phyloP scores from a whole-genome alignment of 345 rosid species.

The Xanthoceras sorbifolium region DNA sequence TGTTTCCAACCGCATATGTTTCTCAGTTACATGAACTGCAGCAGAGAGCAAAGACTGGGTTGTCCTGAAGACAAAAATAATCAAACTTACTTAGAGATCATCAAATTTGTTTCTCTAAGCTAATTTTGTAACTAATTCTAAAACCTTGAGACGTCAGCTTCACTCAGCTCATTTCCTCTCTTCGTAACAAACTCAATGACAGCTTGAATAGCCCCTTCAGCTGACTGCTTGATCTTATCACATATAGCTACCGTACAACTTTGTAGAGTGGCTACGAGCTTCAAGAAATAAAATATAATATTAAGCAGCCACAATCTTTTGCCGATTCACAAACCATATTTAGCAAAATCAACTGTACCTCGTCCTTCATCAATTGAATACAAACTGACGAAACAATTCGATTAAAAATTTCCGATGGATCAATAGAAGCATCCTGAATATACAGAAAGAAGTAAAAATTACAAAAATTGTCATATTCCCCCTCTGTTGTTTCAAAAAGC shows the following conservation, averaged over 20 bases:
- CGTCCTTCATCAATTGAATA: constrained; percentile 67
- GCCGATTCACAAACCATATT: constrained; percentile 19
- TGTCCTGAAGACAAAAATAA: constrained; percentile 55
- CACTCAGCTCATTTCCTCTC: constrained; percentile 80
- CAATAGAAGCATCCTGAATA: constrained; percentile 95
- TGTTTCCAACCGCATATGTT: constrained; percentile 83
- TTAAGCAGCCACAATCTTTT: constrained; percentile 7
- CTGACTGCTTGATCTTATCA: constrained; percentile 83
- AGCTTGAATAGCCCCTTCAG: constrained; percentile 96
- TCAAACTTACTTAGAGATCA: constrained; percentile 2
- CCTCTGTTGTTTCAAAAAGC: constrained; percentile 10
- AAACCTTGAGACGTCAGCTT: constrained; percentile 75
- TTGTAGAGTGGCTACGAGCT: constrained; percentile 83
- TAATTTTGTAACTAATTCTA: constrained; percentile 11
- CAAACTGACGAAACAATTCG: constrained; percentile 84
- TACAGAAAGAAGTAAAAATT: neutral
- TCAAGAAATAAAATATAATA: constrained; percentile 44
- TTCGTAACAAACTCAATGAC: constrained; percentile 80
- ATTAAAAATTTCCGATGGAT: constrained; percentile 96
- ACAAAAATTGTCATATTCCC: neutral
- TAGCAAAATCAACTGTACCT: constrained; percentile 53
- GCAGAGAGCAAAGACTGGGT: constrained; percentile 91
- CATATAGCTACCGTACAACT: constrained; percentile 80
- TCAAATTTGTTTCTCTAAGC: constrained; percentile 1
- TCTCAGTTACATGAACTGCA: constrained; percentile 79